Evolutionary conservation across 257 asterid genomes (phyloP).

Genomic region (Salvia miltiorrhiza): DNA sequence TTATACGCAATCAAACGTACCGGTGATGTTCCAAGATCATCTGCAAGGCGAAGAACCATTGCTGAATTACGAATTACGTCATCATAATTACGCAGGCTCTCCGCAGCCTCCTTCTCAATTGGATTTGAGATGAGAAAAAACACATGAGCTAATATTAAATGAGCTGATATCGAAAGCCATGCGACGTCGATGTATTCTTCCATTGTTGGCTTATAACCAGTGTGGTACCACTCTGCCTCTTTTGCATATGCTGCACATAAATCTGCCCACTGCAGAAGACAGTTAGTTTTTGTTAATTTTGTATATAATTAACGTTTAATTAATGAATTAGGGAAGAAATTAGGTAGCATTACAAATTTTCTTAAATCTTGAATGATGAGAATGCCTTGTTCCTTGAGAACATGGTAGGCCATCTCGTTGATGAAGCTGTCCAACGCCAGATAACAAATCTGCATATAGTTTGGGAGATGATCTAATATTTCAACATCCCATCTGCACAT

Average conservation of each 20-base stretch:
- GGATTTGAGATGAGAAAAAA: conserved; percentile 1
- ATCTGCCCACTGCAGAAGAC: neutral
- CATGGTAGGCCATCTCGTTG: neutral
- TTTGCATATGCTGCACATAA: neutral
- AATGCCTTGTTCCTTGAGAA: neutral
- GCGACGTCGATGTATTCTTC: neutral
- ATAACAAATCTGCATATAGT: conserved; percentile 1
- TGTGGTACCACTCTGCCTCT: conserved; percentile 8
- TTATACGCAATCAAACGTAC: no score
- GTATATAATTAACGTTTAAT: no score
- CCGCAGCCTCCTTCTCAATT: neutral
- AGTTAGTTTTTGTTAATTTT: no score
- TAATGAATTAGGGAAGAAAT: no score
- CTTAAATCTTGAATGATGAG: neutral
- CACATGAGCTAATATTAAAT: neutral
- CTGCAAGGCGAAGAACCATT: neutral
- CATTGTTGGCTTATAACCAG: neutral
- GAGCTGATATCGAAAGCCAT: conserved; percentile 12
- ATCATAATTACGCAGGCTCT: neutral
- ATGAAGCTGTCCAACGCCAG: neutral
- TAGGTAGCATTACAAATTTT: neutral
- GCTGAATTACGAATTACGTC: neutral
- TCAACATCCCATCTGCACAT: neutral
- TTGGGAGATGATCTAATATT: neutral
- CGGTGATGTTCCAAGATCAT: conserved; percentile 12